Base-by-base conservation (phyloP, 2,329 filamentous ascomycete species). In the Trichoderma sp. region DNA sequence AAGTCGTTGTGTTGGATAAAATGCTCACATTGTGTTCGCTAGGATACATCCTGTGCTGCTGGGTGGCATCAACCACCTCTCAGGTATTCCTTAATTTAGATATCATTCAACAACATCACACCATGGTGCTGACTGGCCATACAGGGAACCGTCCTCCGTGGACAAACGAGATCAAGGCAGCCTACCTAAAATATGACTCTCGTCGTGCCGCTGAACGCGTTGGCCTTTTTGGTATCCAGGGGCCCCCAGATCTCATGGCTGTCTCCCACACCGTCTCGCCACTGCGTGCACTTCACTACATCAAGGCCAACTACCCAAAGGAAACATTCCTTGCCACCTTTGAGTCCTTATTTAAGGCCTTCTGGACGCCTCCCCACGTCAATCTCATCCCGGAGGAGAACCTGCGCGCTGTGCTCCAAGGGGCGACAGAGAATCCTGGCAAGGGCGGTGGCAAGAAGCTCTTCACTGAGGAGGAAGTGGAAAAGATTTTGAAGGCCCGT, bases 71-170 rank as follows among this genome's bases (percentile, higher is more conserved):
- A 92, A 90, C 77, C 82, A 84, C 43, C 85, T 83, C 23, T 86
- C 86, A 58, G 88, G 88, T 90, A 80, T 55, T 34, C 64, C 34
- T 26, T 15, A 26, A 55, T 28, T 17, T 5, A n/a, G 17, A 34
- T 43, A 11, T 20, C 6, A 1, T 28, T 68, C 34, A 39, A 7
- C 13, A 9, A 5, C 20, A 34, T 58, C 26, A 43, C 12, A 39
- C 2, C 17, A 28, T 13, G 26, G 50, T 20, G 63, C 64, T 26
- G n/a, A 70, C 58, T 23, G 4, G 15, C 26, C 11, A 4, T 11
- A 32, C 74, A 88, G 91, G 91, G 64, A 95, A 96, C 80, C 88
- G 88, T 74, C 92, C 93, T 0, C 93, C 93, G 1, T 94, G 92
- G 91, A 84, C 84, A 0, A 83, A 93, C 34, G 88, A 90, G 2